These are phyloP conservation scores for Botryotinia calthae DNA, from an alignment of 2,329 filamentous ascomycete genomes.

Conservation along the genomic window DNA sequence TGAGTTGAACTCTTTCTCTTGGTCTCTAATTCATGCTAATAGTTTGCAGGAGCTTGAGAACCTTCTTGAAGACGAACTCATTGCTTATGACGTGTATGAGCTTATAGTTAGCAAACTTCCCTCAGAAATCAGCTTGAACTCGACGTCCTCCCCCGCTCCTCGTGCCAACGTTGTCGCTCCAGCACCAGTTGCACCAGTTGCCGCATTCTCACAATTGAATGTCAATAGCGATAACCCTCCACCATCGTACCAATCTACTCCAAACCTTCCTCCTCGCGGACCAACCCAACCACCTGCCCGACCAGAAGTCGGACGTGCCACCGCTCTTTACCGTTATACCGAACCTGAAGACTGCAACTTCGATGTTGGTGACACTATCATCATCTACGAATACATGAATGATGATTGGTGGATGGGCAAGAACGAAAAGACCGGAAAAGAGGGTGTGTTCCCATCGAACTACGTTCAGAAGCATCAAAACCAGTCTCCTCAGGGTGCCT, in stretches of 20 bases:
- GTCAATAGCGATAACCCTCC: constrained; percentile 28
- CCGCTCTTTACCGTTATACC: constrained; percentile 80
- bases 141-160: constrained; percentile 21
- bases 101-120: constrained; percentile 74
- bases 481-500: constrained; percentile 29
- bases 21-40: constrained; percentile 23
- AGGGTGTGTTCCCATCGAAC: constrained; percentile 92
- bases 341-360: constrained; percentile 79
- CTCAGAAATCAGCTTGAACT: constrained; percentile 57
- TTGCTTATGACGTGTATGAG: constrained; percentile 72
- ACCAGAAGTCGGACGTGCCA: constrained; percentile 66
- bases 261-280: constrained; percentile 28
- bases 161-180: constrained; percentile 37
- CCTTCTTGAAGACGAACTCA: constrained; percentile 77
- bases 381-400: constrained; percentile 91
- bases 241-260: constrained; percentile 38
- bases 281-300: constrained; percentile 39
- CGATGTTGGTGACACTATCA: constrained; percentile 74
- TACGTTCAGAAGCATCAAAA: constrained; percentile 71
- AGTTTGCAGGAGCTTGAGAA: constrained; percentile 78
- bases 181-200: constrained; percentile 40
- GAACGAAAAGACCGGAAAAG: constrained; percentile 76
- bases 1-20: constrained; percentile 22
- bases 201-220: constrained; percentile 28
- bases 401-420: constrained; percentile 94